Evolutionary conservation across 805 yeast species (phyloP).

Genomic region (Metschnikowia matae): DNA sequence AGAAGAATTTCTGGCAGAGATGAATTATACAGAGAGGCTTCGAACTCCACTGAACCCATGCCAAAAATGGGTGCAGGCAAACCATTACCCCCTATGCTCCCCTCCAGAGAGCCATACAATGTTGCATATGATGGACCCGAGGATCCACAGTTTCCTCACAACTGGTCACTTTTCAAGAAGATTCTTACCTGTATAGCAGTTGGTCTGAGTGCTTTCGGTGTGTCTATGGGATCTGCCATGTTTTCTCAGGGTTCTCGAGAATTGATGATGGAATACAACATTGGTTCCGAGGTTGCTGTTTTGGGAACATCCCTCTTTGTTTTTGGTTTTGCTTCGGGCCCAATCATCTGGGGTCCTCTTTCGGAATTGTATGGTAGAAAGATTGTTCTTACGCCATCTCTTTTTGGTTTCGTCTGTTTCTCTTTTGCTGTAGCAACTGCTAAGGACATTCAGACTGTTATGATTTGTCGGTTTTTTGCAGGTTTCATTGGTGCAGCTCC

Average conservation of each 20-base stretch:
- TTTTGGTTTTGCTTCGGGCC: conserved; percentile 92
- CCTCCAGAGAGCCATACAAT: conserved; percentile 50
- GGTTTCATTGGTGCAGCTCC: conserved; percentile 26
- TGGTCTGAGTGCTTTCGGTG: conserved; percentile 29
- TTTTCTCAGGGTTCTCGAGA: conserved; percentile 59
- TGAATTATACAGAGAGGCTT: conserved; percentile 25
- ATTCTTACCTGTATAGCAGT: conserved; percentile 23
- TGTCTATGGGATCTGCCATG: conserved; percentile 78
- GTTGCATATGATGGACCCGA: conserved; percentile 75
- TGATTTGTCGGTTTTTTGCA: conserved; percentile 23
- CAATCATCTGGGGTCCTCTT: conserved; percentile 84
- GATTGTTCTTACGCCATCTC: conserved; percentile 52
- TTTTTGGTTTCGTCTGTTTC: conserved; percentile 55
- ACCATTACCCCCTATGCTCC: conserved; percentile 58
- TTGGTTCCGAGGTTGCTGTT: conserved; percentile 65
- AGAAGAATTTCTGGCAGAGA: conserved; percentile 26
- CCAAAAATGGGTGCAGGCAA: conserved; percentile 64
- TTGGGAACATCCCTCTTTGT: conserved; percentile 79
- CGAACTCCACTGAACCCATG: conserved; percentile 26
- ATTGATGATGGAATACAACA: conserved; percentile 49
- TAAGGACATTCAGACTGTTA: conserved; percentile 22
- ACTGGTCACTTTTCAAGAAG: conserved; percentile 51
- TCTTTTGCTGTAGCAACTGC: conserved; percentile 39
- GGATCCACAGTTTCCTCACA: conserved; percentile 79
- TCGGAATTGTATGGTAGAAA: conserved; percentile 78